Evolutionary conservation across 2,329 filamentous ascomycete species (phyloP).

Genomic region (Aspergillus glaucus): DNA sequence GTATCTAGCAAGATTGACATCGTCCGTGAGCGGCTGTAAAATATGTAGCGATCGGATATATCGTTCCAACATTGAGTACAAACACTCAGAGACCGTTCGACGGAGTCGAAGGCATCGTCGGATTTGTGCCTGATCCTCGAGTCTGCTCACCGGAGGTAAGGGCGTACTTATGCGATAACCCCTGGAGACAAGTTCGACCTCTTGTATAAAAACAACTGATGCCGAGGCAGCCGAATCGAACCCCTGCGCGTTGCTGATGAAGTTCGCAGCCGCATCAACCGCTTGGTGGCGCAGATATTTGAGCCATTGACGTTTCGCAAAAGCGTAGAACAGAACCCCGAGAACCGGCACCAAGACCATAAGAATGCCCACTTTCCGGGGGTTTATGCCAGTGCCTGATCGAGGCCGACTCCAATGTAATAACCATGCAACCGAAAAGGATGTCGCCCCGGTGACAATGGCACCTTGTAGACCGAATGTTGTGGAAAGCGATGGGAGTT

Average conservation of each 20-base stretch:
- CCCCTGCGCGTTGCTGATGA: constrained; percentile 69
- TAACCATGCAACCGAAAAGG: constrained; percentile 59
- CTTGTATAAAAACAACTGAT: constrained; percentile 76
- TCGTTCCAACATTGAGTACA: constrained; percentile 63
- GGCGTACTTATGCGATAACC: constrained; percentile 85
- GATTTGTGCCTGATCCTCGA: constrained; percentile 75
- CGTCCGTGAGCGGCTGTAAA: constrained; percentile 68
- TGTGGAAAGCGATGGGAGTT: constrained; percentile 31
- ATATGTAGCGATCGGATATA: constrained; percentile 64
- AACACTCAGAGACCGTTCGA: constrained; percentile 63
- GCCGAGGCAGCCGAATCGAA: constrained; percentile 73
- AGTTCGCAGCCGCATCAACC: constrained; percentile 59
- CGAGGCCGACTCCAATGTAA: constrained; percentile 64
- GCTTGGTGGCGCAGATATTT: constrained; percentile 70
- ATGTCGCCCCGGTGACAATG: constrained; percentile 55
- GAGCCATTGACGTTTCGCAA: constrained; percentile 73
- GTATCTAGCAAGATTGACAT: constrained; percentile 81
- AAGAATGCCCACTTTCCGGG: constrained; percentile 34
- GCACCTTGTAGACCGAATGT: constrained; percentile 60
- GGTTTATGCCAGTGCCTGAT: constrained; percentile 40
- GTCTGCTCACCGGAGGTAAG: constrained; percentile 80
- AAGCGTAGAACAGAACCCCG: constrained; percentile 60
- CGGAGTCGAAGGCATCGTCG: constrained; percentile 76
- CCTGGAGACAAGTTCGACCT: constrained; percentile 90
- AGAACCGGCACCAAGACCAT: constrained; percentile 45